Evolutionary conservation across 805 yeast genomes (phyloP).

Genomic region (Yarrowia sp.): DNA sequence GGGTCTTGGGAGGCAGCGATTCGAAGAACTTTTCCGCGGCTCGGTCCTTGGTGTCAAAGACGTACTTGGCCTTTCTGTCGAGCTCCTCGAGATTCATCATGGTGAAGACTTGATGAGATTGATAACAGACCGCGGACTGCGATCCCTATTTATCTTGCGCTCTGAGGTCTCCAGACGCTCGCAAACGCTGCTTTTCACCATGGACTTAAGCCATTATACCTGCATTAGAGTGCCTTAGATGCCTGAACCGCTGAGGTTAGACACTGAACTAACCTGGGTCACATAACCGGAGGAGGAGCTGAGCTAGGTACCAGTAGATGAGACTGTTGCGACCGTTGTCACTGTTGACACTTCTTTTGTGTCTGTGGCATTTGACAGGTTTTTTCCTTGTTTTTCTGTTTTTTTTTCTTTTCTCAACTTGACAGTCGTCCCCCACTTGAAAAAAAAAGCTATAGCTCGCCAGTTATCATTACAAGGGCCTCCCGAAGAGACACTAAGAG

Average conservation of each 20-base stretch:
- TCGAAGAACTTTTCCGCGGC: not conserved
- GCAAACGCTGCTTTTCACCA: not conserved
- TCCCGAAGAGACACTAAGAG: not conserved
- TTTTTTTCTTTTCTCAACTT: no score
- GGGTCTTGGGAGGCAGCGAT: not conserved
- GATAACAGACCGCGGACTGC: not conserved
- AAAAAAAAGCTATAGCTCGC: not conserved
- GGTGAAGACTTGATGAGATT: not conserved
- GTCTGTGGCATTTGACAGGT: no score
- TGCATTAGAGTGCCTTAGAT: not conserved
- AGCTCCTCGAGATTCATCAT: not conserved
- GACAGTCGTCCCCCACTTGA: no score
- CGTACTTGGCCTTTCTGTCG: constrained; percentile 18
- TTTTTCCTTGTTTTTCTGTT: no score
- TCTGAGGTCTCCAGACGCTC: not conserved
- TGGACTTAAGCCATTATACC: not conserved
- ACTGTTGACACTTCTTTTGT: no score
- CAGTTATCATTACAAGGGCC: not conserved
- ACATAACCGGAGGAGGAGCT: no score
- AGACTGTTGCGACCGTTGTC: no score
- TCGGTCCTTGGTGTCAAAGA: constrained; percentile 20
- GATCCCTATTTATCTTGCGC: not conserved
- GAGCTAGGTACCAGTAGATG: no score
- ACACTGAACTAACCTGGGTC: no score
- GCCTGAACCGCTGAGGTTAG: not conserved